Evolutionary conservation across 2,329 filamentous ascomycete species (phyloP).

Genomic region (Rhytidhysteron rufulum): DNA sequence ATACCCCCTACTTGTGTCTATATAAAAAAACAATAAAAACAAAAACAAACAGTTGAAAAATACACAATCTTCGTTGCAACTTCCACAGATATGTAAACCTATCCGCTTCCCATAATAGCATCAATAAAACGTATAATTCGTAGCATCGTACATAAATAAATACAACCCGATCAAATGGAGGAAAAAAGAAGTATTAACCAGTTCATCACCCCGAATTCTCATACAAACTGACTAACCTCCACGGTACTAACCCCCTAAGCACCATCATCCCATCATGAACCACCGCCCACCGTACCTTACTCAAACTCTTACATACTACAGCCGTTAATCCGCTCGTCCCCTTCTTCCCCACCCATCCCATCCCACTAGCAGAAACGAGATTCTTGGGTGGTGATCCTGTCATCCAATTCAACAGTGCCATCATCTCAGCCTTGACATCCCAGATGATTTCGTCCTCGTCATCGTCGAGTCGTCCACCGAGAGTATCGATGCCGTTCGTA

Average conservation of each 20-base stretch:
- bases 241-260: conserved; percentile 40
- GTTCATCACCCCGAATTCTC: conserved; percentile 3
- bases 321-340: conserved; percentile 52
- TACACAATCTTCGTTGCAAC: no score
- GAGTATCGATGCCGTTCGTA: conserved; percentile 4
- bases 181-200: no score
- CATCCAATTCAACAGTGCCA: conserved; percentile 39
- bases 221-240: conserved; percentile 29
- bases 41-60: background rate
- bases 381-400: conserved; percentile 36
- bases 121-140: no score
- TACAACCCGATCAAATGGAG: no score
- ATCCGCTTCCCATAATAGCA: background rate
- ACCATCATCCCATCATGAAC: conserved; percentile 61
- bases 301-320: conserved; percentile 53
- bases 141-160: no score
- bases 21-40: no score
- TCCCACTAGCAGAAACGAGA: conserved; percentile 20
- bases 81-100: no score
- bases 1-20: no score
- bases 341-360: conserved; percentile 39
- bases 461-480: conserved; percentile 11
- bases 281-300: conserved; percentile 59
- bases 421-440: conserved; percentile 50
- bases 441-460: conserved; percentile 49